phyloP scores from a whole-genome alignment of 1,284 basidiomycete genomes.

The Sanghuangporus weigelae region DNA sequence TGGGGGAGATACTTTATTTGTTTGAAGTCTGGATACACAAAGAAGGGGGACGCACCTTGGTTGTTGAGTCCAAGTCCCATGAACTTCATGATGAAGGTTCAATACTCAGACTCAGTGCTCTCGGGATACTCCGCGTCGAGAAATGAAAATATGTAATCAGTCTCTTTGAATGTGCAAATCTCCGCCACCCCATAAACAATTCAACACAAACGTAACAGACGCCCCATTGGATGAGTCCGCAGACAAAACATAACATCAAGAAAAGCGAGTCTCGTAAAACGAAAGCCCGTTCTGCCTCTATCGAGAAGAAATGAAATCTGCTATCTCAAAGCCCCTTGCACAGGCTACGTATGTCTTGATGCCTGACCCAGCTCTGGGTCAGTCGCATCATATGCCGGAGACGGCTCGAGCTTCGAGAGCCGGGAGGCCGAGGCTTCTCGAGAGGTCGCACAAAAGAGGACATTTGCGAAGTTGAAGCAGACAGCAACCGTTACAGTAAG shows the following conservation, averaged over 20 bases:
- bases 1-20: no score
- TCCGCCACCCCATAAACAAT: no score
- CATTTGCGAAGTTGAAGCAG: neutral
- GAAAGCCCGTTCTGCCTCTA: slow-evolving; percentile 16
- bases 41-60: no score
- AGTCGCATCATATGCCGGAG: neutral
- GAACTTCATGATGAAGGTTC: no score
- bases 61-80: no score
- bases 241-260: neutral
- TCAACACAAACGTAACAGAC: neutral
- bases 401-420: neutral
- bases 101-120: no score
- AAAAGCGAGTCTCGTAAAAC: slow-evolving; percentile 16
- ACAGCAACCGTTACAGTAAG: neutral
- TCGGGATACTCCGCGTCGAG: no score
- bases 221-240: neutral
- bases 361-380: neutral
- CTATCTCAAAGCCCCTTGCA: neutral
- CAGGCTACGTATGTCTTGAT: neutral
- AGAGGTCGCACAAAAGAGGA: neutral
- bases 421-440: neutral
- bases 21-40: no score
- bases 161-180: no score
- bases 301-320: slow-evolving; percentile 7
- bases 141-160: no score